Evolutionary conservation across 805 yeast genomes (phyloP), one percentile per base, ranked within the genome.

Genomic region (Wickerhamiella brachini): DNA sequence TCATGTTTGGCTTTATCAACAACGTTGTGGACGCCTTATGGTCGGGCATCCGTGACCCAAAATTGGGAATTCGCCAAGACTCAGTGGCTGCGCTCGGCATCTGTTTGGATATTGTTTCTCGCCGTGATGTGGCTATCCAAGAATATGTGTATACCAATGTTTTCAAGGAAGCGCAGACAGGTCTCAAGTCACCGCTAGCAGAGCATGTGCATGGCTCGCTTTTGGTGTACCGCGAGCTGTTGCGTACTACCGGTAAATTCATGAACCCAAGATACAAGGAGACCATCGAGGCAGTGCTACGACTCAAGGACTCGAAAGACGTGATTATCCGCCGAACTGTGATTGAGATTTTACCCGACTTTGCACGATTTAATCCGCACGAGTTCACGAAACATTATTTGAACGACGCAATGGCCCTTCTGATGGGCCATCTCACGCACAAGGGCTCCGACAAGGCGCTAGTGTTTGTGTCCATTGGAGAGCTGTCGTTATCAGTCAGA

Each of bases 201-300:
- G 97, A 88, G 54, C 72, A 82, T 1, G 76, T 86, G n/a, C 97
- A 90, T 65, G 97, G 95, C 0, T 78, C 95, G 0, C 68, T 90
- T 21, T 69, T 90, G 41, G 93, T 85, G 0, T 88, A 80, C 63
- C 73, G 93, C 31, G 96, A 87, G 63, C 70, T 90, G 17, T 74
- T 89, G 13, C 69, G 75, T 49, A 75, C 80, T 55, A 83, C 84
- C 17, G 93, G 93, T 22, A 74, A 81, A 54, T 81, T 83, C 57
- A 71, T 90, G 63, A 76, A 76, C 49, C 77, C 81, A 8, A 82
- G 79, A 62, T 83, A 84, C 59, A 85, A 83, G 53, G 82, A 79
- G 43, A 80, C 88, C 18, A 86, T 85, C 65, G 89, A 84, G 56
- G 78, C 81, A 13, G 74, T 88, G 9, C 75, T 85, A 57, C 59